Conservation (phyloP, 202 grass and related monocot species). For the Carex arenaria region DNA sequence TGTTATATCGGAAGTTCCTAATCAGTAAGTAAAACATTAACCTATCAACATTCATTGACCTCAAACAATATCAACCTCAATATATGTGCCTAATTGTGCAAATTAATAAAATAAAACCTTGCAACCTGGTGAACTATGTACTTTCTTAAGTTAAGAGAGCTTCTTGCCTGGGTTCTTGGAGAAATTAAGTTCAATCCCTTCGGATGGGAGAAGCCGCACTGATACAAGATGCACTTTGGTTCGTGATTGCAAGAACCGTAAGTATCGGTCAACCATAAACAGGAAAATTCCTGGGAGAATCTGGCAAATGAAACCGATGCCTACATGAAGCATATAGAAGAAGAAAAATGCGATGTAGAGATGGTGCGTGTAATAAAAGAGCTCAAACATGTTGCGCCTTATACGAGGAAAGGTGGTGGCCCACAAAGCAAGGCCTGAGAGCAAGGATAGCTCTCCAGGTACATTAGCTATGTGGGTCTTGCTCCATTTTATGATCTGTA, state of each 20-base stretch:
- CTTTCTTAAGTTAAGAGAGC: too few species aligned
- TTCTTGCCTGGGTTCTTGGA: slow-evolving; percentile 36
- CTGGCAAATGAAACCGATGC: slow-evolving; percentile 28
- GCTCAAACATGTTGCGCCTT: slow-evolving; percentile 50
- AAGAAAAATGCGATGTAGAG: slow-evolving; percentile 50
- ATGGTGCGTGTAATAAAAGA: slow-evolving; percentile 60
- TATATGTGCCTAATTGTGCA: not conserved
- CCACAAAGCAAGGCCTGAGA: slow-evolving; percentile 37
- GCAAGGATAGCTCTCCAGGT: slow-evolving; percentile 41
- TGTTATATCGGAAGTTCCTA: too few species aligned
- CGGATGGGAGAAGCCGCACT: slow-evolving; percentile 35
- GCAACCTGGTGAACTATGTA: not conserved
- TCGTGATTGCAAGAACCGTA: slow-evolving; percentile 55
- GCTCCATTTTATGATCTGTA: slow-evolving; percentile 47
- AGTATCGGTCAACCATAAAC: slow-evolving; percentile 52
- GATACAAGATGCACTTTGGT: slow-evolving; percentile 35
- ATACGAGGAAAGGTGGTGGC: slow-evolving; percentile 36
- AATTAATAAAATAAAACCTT: not conserved
- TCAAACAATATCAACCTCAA: not conserved
- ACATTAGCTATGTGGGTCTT: slow-evolving; percentile 27
- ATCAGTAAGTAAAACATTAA: not conserved
- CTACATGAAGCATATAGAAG: slow-evolving; percentile 46
- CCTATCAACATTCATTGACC: not conserved
- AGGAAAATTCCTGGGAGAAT: slow-evolving; percentile 43
- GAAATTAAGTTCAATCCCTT: slow-evolving; percentile 58